These are phyloP conservation scores for Hirschfeldia incana DNA, from an alignment of 345 rosid species.

Conservation along the genomic window DNA sequence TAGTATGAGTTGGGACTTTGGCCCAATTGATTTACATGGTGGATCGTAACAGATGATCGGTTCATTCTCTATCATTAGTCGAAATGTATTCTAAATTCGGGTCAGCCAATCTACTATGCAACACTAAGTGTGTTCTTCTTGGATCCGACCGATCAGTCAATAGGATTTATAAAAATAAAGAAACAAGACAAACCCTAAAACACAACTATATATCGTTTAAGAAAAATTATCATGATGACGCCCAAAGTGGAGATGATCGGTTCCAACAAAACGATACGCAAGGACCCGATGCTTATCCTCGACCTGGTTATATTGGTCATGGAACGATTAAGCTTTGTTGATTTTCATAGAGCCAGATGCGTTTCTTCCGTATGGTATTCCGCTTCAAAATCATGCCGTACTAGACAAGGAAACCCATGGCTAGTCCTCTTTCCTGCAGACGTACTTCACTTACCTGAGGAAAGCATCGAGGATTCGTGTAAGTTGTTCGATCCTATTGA, in stretches of 20 bases:
- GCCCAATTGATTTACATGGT: too few relatives aligned
- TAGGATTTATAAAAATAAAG: too few relatives aligned
- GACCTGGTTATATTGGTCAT: neutral
- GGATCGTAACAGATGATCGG: too few relatives aligned
- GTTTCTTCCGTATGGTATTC: neutral
- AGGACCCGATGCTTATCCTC: neutral
- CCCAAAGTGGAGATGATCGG: neutral
- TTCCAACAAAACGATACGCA: neutral
- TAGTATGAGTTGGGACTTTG: too few relatives aligned
- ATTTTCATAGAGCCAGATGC: neutral
- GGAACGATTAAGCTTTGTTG: neutral
- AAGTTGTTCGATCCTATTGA: neutral
- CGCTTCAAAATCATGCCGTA: neutral
- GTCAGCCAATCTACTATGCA: too few relatives aligned
- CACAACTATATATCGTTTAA: neutral
- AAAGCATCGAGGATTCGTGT: neutral
- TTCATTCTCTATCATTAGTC: too few relatives aligned
- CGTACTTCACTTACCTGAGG: neutral
- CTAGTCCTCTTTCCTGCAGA: neutral
- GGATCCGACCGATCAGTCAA: too few relatives aligned
- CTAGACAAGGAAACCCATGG: neutral
- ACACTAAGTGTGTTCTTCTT: too few relatives aligned
- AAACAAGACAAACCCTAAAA: neutral
- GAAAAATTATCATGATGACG: neutral
- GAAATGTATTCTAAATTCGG: too few relatives aligned